Base-by-base conservation (phyloP, 2,329 filamentous ascomycete species). In the Hymenoscyphus scutula region DNA sequence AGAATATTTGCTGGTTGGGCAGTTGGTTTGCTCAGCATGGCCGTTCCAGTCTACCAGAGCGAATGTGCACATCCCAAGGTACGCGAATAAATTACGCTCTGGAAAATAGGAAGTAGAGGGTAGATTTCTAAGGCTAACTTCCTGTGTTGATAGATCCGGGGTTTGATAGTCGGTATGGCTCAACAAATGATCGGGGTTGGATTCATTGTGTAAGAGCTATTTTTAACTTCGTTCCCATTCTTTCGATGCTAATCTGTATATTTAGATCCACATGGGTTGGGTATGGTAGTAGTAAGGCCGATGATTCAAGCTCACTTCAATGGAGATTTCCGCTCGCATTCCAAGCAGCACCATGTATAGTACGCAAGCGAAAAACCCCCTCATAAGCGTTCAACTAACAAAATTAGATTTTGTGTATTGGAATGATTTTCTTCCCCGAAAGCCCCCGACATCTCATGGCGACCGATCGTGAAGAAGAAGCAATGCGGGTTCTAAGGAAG, bases 371-470 rank as follows among this genome's bases (percentile, higher is more conserved):
- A 29, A 10, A 4, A 6, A 80, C 65, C 80, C 77, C 7, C 8
- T 10, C 7, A 34, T 2, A 19, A 51, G 32, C 45, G 2, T 48
- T 2, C 56, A 10, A 23, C 57, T 55, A 10, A 58, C 13, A 29
- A 19, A 7, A 15, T 11, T 41, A 62, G 13, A 66, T 71, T 17
- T 77, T 86, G 2, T 89, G 84, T 7, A 72, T 84, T 0, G 80
- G 92, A 56, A 93, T 94, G 65, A 77, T 86, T 67, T 71, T 88
- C 34, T 92, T 94, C 37, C 90, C 89, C 0, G 90, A 94, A 75
- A 86, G 81, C 5, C 84, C 84, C 15, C 64, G 88, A 62, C 94
- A 90, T 89, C 83, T 94, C 41, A 90, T 93, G 70, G 88, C 89
- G 68, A 83, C 92, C 67, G 85, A 85, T 62, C 80, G 80, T n/a